Evolutionary conservation across 208 protist species (phyloP), one percentile per base, ranked within the genome.

Genomic region (Angomonas ambiguus): DNA sequence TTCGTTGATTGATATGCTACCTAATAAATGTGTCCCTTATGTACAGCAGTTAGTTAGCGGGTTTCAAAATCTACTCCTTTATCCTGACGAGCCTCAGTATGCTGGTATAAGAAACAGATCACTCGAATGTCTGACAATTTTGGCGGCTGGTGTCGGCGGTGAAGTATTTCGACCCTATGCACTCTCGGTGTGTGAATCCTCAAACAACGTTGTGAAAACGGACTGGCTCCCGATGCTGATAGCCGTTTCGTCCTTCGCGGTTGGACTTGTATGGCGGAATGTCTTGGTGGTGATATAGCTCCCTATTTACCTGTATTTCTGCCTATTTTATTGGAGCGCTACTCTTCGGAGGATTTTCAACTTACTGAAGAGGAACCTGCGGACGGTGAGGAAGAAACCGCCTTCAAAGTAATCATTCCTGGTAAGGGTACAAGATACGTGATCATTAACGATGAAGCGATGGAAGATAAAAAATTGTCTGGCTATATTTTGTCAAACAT

Each of bases 191-290:
- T 96, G 91, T 74, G 75, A 80, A 59, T 96, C 65, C 75, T 96
- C 33, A 70, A 62, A 22, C 65, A 56, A 51, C 75, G 76, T 25
- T 82, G 71, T 56, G 64, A 27, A 2, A 62, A 48, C 27, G 80
- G 77, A 10, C 62, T 86, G 18, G 86, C 82, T 27, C 82, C 92
- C 56, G 91, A 94, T 61, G 80, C 74, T 42, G 78, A 85, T 31
- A 75, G 80, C 18, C 85, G 83, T 20, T 92, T 84, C 56, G 78
- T 94, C 48, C 76, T 94, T 66, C 91, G 91, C 38, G 91, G 87
- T 2, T 96, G 87, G 87, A 91, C 85, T 0, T 94, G 87, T 73
- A 96, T 96, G 91, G 81, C 88, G 53, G 86, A 96, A 65, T 94
- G 86, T 63, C 79, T 96, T 22, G 74, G 79, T 57, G 80, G 79